Conservation (phyloP, 2,329 filamentous ascomycete species). For the Neopestalotiopsis clavispora region DNA sequence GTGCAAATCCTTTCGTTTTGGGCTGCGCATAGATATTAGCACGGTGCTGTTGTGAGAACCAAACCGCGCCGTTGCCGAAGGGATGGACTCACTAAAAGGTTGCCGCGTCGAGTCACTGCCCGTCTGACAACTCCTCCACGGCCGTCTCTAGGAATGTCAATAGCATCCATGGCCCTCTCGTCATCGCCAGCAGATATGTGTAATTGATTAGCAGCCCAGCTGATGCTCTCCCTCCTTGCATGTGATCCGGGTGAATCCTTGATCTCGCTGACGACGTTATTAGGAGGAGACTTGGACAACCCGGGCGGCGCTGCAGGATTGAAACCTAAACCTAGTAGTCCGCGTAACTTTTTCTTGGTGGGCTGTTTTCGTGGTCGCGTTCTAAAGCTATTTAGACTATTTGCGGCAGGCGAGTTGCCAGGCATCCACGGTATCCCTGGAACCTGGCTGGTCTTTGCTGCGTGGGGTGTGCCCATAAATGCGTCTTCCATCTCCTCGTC, state of each 20-base stretch:
- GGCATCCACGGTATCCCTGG: slow-evolving; percentile 65
- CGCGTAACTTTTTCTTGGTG: slow-evolving; percentile 57
- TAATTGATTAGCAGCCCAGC: slow-evolving; percentile 86
- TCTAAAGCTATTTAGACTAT: slow-evolving; percentile 83
- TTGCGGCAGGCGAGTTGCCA: slow-evolving; percentile 71
- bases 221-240: slow-evolving; percentile 84
- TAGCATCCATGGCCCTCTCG: slow-evolving; percentile 62
- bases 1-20: slow-evolving; percentile 94
- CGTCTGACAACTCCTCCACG: slow-evolving; percentile 80
- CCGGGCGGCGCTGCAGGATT: slow-evolving; percentile 43
- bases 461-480: slow-evolving; percentile 83
- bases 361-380: slow-evolving; percentile 73
- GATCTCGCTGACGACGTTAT: slow-evolving; percentile 40
- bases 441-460: slow-evolving; percentile 56
- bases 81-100: slow-evolving; percentile 72
- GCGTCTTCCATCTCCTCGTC: slow-evolving; percentile 80
- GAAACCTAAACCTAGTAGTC: slow-evolving; percentile 56
- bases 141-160: slow-evolving; percentile 53
- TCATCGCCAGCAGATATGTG: slow-evolving; percentile 84
- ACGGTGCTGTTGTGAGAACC: slow-evolving; percentile 24
- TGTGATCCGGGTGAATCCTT: slow-evolving; percentile 45
- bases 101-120: slow-evolving; percentile 84
- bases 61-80: background rate
- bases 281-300: slow-evolving; percentile 77
- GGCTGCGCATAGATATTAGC: slow-evolving; percentile 61